phyloP scores from a whole-genome alignment of 805 yeast genomes.

The Wickerhamiella nectarea region DNA sequence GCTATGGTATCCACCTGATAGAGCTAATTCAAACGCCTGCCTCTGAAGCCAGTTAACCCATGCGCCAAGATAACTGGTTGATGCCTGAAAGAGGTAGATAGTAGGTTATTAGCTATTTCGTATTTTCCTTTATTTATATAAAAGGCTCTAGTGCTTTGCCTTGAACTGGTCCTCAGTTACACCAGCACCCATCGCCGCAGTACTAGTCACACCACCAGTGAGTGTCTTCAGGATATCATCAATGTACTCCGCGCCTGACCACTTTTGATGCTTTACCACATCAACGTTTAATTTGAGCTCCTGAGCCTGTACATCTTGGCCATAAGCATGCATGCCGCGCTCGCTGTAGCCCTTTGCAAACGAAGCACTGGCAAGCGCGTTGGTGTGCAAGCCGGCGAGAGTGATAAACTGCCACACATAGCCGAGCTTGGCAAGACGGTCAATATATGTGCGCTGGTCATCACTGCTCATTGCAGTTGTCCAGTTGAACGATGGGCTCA shows the following conservation, averaged over 20 bases:
- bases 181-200: constrained; percentile 98
- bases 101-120: too few species aligned
- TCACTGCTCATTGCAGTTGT: constrained; percentile 75
- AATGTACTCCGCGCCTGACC: constrained; percentile 97
- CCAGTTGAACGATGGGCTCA: constrained; percentile 98
- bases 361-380: constrained; percentile 79
- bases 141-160: constrained; percentile 11
- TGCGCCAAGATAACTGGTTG: too few species aligned
- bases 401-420: constrained; percentile 97
- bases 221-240: constrained; percentile 81
- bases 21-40: too few species aligned
- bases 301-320: constrained; percentile 68
- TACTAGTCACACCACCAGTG: constrained; percentile 86
- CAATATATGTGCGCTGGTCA: constrained; percentile 84
- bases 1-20: too few species aligned
- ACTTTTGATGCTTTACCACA: constrained; percentile 93
- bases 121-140: too few species aligned
- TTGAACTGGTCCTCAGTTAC: constrained; percentile 95
- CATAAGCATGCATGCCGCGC: constrained; percentile 93
- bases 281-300: constrained; percentile 86
- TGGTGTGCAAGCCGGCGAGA: constrained; percentile 91
- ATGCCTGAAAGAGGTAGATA: too few species aligned
- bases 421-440: constrained; percentile 75
- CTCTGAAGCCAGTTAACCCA: too few species aligned
- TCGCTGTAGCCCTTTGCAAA: constrained; percentile 66